phyloP scores from a whole-genome alignment of 1,284 basidiomycete species.

The Tilletia caries region DNA sequence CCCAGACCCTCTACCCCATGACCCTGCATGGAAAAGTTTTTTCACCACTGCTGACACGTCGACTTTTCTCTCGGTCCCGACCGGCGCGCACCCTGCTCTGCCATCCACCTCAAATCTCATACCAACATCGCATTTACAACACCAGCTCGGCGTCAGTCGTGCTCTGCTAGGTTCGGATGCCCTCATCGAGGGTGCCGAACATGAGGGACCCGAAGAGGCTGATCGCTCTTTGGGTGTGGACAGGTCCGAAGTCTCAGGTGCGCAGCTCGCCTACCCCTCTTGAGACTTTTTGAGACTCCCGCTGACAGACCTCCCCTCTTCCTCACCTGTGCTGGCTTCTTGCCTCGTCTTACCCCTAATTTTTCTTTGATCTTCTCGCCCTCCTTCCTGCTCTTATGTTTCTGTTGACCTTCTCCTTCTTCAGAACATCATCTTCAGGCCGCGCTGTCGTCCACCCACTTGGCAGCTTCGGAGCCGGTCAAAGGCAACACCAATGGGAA shows the following conservation, averaged over 20 bases:
- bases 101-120: conserved; percentile 4
- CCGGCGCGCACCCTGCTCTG: not conserved
- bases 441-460: conserved; percentile 49
- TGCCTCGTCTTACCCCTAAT: not conserved
- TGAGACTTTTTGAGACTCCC: conserved; percentile 1
- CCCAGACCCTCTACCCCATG: not conserved
- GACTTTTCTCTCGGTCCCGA: not conserved
- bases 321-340: not conserved
- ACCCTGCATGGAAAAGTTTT: conserved; percentile 10
- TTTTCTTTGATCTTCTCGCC: conserved; percentile 6
- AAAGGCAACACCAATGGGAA: conserved; percentile 23
- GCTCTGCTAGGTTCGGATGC: conserved; percentile 9
- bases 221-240: conserved; percentile 1
- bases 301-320: not conserved
- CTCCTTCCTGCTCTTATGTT: conserved; percentile 7
- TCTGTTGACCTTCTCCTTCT: conserved; percentile 9
- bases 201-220: conserved; percentile 4
- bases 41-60: conserved; percentile 8
- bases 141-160: conserved; percentile 11
- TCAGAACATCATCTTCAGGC: conserved; percentile 51
- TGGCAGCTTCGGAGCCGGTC: conserved; percentile 30
- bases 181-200: conserved; percentile 7
- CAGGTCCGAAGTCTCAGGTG: conserved; percentile 2
- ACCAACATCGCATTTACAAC: not conserved
- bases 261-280: not conserved